Evolutionary conservation across 163 green algal species (phyloP), one percentile per base, ranked within the genome.

Genomic region (Coccomyxa subellipsoidea): DNA sequence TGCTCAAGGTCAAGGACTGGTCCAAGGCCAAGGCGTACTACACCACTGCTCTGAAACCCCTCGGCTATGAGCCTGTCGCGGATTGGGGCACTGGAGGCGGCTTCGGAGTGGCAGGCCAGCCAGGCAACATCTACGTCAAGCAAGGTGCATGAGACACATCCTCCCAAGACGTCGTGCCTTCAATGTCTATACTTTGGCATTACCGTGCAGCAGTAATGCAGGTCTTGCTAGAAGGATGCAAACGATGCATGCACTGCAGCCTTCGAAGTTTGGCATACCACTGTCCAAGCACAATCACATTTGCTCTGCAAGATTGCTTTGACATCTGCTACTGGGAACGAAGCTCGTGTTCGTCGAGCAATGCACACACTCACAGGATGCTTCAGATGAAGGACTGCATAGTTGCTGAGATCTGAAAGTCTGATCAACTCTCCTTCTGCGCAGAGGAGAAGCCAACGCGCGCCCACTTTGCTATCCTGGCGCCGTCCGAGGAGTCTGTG

Each of bases 1-100:
- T 80, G 80, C 23, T 80, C 47, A 84, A 84, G 69, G 80, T 80
- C 21, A 84, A 84, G 47, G 35, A 80, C 71, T 84, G 80, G 80
- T 31, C 38, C 8, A 8, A 18, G 53, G 80, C 72, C 18, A 80
- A 80, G 34, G 32, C 66, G 15, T 84, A 77, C 72, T 80, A 84
- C 72, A 37, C 35, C n/a, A 15, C 32, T 9, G 72, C 80, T 4
- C 35, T 84, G 32, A 80, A 84, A 31, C 80, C 71, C 5, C 53
- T 84, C 0, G 72, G 80, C 9, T 84, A 84, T 27, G 72, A 77
- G 47, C 80, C 31, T 25, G 23, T 84, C 12, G 31, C 8, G 29
- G 71, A 77, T 34, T 59, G 47, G 71, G 80, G 47, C 23, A 80
- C 47, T 15, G 69, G 40, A 4, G 72, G 80, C 18, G 80, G 80